Conservation (phyloP, 1,284 basidiomycete species). For the Sutorius eximius region DNA sequence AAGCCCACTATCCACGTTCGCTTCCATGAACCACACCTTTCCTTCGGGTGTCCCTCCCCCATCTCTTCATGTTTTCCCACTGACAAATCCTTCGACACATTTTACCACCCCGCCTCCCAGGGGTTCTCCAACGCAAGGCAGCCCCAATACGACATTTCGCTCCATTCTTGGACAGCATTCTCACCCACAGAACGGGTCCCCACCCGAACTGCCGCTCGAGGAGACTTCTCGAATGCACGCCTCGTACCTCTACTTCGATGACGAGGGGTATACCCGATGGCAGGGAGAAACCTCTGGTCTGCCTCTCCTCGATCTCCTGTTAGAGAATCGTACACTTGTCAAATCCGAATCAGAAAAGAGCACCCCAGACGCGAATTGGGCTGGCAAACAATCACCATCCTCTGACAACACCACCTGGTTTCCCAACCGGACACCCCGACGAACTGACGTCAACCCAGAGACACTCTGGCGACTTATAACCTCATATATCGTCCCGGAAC, state of each 20-base stretch:
- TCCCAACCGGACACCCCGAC: slow-evolving; percentile 71
- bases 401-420: slow-evolving; percentile 57
- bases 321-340: slow-evolving; percentile 52
- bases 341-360: slow-evolving; percentile 38
- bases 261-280: slow-evolving; percentile 81
- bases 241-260: slow-evolving; percentile 79
- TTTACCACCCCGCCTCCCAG: slow-evolving; percentile 50
- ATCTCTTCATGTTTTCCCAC: slow-evolving; percentile 68
- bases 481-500: slow-evolving; percentile 75
- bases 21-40: slow-evolving; percentile 45
- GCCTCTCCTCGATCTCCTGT: slow-evolving; percentile 78
- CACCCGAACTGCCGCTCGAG: slow-evolving; percentile 49
- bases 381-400: slow-evolving; percentile 29
- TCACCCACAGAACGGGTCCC: slow-evolving; percentile 19
- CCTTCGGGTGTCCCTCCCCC: slow-evolving; percentile 74
- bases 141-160: slow-evolving; percentile 45
- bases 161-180: slow-evolving; percentile 40
- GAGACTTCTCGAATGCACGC: slow-evolving; percentile 63
- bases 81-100: slow-evolving; percentile 76
- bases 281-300: slow-evolving; percentile 89
- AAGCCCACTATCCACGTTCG: slow-evolving; percentile 57
- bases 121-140: slow-evolving; percentile 43
- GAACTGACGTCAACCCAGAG: slow-evolving; percentile 78
- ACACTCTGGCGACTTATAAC: slow-evolving; percentile 74
- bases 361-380: slow-evolving; percentile 25